Base-by-base conservation (phyloP, 805 yeast species). In the Nakazawaea ambrosiae region DNA sequence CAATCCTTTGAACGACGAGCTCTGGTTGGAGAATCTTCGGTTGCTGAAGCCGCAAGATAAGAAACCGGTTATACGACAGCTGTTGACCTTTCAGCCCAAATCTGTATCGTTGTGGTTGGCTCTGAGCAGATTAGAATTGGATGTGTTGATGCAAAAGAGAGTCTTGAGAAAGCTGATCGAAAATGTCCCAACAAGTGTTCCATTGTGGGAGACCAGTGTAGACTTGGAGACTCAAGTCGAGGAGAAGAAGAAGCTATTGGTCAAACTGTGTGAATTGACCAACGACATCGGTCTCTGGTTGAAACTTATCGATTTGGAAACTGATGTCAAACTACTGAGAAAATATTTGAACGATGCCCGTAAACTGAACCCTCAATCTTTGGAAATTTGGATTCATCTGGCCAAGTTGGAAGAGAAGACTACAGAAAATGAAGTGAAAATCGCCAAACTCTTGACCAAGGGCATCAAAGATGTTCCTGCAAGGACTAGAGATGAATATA, bases 1-100 rank as follows among this genome's bases (percentile, higher is more conserved):
- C 30, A 76, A 89, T 45, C 85, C 88, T 0, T 62, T 60, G 27
- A 73, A 66, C 46, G 94, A 79, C 41, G 81, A 75, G 10, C 64
- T 88, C 0, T 90, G 98, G 98, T 55, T 89, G 6, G 95, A 85
- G 45, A 80, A 72, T 50, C 63, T 90, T 5, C 66, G 85, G 33
- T 58, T 89, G 10, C 77, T 86, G 50, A 57, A 57, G 3, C 50
- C 55, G 8, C 59, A 57, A 29, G 52, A 68, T 12, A 70, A 84
- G 35, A 78, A 74, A 49, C 58, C 65, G 1, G 65, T 88, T 10
- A 78, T 79, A 2, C 71, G 81, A 0, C 77, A 80, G 33, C 95
- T 84, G 0, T 68, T 89, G 2, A 60, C 63, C 38, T 66, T 59
- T 46, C 73, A 78, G 42, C 69, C 76, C 0, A 60, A 57, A 24